Percentiles rank a stretch among this genome's conserved stretches.
phyloP scores from a whole-genome alignment of 371 early-diverging fungal genomes.

The Mucor irregularis region DNA sequence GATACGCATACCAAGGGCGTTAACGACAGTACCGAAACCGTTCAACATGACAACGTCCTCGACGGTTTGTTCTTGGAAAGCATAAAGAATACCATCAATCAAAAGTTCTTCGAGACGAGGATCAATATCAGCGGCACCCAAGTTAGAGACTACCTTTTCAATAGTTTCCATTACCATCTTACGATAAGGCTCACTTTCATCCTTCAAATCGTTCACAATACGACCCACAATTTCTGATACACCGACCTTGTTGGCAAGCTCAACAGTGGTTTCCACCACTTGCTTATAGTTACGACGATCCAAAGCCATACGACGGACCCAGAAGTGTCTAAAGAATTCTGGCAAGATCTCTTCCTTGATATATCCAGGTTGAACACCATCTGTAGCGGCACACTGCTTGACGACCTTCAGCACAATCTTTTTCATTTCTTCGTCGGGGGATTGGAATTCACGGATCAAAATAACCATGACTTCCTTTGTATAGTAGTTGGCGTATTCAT shows the following conservation, averaged over 20 bases:
- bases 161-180: constrained; percentile 98
- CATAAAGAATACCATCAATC: constrained; percentile 95
- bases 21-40: constrained; percentile 94
- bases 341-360: constrained; percentile 90
- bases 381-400: constrained; percentile 93
- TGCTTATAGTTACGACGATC: constrained; percentile 92
- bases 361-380: constrained; percentile 86
- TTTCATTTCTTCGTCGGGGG: constrained; percentile 98
- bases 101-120: constrained; percentile 86
- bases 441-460: constrained; percentile 94
- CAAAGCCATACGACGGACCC: constrained; percentile 97
- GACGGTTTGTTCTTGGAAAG: constrained; percentile 95
- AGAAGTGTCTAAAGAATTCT: constrained; percentile 95
- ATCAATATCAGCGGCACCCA: constrained; percentile 93
- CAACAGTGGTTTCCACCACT: constrained; percentile 95
- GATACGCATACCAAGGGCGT: constrained; percentile 85
- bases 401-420: constrained; percentile 97
- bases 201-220: constrained; percentile 91
- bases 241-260: constrained; percentile 91
- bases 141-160: constrained; percentile 72
- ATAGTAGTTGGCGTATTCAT: constrained; percentile 91
- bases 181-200: constrained; percentile 93
- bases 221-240: constrained; percentile 85
- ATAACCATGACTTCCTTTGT: constrained; percentile 92
- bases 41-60: constrained; percentile 93